Conservation (phyloP, 75 land plant species). For the Pseudotsuga menziesii region DNA sequence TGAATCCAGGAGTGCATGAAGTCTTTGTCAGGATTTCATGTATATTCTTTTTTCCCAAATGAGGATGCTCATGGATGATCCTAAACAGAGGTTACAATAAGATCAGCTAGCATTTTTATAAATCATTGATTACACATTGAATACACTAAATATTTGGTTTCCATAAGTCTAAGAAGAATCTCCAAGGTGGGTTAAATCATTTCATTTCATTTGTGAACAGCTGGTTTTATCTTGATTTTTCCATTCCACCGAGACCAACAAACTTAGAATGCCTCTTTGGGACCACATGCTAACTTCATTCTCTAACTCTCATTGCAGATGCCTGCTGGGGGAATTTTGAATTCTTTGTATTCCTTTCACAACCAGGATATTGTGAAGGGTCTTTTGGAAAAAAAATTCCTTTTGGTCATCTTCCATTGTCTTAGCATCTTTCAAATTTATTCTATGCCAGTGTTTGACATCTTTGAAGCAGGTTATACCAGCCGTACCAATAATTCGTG, state of each 20-base stretch:
- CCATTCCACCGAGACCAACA: background rate
- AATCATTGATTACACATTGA: conserved; percentile 54
- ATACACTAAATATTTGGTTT: conserved; percentile 79
- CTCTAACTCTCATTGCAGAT: conserved; percentile 22
- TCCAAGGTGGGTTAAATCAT: conserved; percentile 63
- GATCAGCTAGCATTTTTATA: conserved; percentile 39
- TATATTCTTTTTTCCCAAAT: conserved; percentile 75
- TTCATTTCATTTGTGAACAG: too few species aligned
- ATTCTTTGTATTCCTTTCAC: conserved; percentile 33
- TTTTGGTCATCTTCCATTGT: conserved; percentile 52
- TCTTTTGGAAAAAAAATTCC: conserved; percentile 42
- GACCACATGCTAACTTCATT: background rate
- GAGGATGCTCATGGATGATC: conserved; percentile 54
- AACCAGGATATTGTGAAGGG: conserved; percentile 23
- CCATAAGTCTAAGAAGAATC: conserved; percentile 83
- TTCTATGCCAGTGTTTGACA: conserved; percentile 69
- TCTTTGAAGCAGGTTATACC: conserved; percentile 54
- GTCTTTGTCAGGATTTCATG: conserved; percentile 95
- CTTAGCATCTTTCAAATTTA: conserved; percentile 66
- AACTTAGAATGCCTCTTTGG: background rate
- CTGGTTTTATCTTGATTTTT: background rate
- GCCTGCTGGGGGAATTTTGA: conserved; percentile 38
- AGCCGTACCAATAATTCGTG: conserved; percentile 37
- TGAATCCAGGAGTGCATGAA: conserved; percentile 51
- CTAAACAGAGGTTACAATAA: conserved; percentile 33